A percentile compares a stretch with the other conserved stretches of the same genome.
phyloP scores from a whole-genome alignment of 768 basidiomycete genomes.

The Boletus reticuloceps region DNA sequence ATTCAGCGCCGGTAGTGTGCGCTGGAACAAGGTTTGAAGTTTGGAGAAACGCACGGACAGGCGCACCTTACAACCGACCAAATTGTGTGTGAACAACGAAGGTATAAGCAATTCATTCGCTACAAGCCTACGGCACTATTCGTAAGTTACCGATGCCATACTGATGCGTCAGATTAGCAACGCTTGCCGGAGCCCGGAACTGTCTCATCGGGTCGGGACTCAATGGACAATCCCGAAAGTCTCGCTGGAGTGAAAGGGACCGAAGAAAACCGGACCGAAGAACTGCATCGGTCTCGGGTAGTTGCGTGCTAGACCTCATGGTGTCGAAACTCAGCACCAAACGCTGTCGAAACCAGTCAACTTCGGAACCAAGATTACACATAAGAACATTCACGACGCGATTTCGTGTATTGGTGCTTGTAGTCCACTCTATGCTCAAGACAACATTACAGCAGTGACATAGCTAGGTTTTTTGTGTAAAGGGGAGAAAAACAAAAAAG shows the following conservation, averaged over 20 bases:
- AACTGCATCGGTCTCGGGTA: neutral
- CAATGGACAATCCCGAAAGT: neutral
- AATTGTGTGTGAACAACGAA: constrained; percentile 3
- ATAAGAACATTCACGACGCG: constrained; percentile 11
- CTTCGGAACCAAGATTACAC: constrained; percentile 3
- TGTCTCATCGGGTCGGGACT: neutral
- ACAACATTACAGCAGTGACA: constrained; percentile 19
- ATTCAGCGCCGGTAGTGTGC: constrained; percentile 1
- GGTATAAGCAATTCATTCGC: constrained; percentile 31
- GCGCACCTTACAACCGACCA: constrained; percentile 28
- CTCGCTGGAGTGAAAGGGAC: neutral
- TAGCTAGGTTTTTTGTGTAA: constrained; percentile 17
- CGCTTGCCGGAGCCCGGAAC: constrained; percentile 5
- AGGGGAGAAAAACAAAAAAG: too few relatives aligned
- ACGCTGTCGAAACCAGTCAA: constrained; percentile 9
- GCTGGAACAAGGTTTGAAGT: constrained; percentile 21
- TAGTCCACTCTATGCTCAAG: constrained; percentile 14
- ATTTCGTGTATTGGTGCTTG: constrained; percentile 15
- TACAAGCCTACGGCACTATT: constrained; percentile 13
- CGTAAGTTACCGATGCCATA: constrained; percentile 10
- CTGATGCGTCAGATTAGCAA: neutral
- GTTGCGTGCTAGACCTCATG: neutral
- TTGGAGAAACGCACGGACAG: constrained; percentile 4
- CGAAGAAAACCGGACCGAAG: neutral
- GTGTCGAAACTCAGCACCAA: constrained; percentile 11